These are phyloP conservation scores for Fusarium austroafricanum DNA, from an alignment of 2,329 filamentous ascomycete genomes.

Conservation along the genomic window DNA sequence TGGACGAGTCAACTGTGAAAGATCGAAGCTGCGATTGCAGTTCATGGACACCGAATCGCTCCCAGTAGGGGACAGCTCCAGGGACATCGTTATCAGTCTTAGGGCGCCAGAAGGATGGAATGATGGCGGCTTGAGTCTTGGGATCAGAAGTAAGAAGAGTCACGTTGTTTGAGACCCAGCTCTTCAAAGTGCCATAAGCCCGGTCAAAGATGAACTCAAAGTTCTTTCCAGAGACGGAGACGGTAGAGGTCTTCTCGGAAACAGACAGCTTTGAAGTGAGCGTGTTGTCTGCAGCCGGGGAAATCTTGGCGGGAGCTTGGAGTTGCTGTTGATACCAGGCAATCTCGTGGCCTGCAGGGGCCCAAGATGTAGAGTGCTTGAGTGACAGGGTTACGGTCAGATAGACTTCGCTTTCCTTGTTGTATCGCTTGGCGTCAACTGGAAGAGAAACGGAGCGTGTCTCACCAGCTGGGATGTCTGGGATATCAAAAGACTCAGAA, in stretches of 20 bases:
- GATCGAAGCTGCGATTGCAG: constrained; percentile 61
- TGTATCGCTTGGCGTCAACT: constrained; percentile 41
- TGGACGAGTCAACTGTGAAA: constrained; percentile 51
- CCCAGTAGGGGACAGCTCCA: constrained; percentile 67
- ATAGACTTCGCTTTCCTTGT: constrained; percentile 55
- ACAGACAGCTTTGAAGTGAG: constrained; percentile 42
- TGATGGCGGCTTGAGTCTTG: constrained; percentile 51
- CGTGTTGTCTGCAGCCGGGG: neutral
- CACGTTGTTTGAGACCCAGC: constrained; percentile 54
- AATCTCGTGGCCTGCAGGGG: constrained; percentile 63
- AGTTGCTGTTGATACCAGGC: constrained; percentile 65
- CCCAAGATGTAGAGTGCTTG: constrained; percentile 61
- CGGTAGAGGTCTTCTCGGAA: neutral
- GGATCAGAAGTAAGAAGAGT: constrained; percentile 53
- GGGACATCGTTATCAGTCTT: constrained; percentile 73
- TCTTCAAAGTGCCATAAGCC: constrained; percentile 56
- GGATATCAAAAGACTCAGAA: constrained; percentile 55
- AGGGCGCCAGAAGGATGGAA: constrained; percentile 70
- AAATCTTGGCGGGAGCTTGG: neutral
- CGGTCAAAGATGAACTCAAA: constrained; percentile 60
- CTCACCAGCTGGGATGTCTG: constrained; percentile 54
- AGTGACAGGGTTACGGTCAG: constrained; percentile 60
- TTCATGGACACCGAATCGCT: constrained; percentile 60
- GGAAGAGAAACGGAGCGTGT: constrained; percentile 52
- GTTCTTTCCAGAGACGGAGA: constrained; percentile 35